Conservation (phyloP, 169 alveolate species). For the Eimeria necatrix region DNA sequence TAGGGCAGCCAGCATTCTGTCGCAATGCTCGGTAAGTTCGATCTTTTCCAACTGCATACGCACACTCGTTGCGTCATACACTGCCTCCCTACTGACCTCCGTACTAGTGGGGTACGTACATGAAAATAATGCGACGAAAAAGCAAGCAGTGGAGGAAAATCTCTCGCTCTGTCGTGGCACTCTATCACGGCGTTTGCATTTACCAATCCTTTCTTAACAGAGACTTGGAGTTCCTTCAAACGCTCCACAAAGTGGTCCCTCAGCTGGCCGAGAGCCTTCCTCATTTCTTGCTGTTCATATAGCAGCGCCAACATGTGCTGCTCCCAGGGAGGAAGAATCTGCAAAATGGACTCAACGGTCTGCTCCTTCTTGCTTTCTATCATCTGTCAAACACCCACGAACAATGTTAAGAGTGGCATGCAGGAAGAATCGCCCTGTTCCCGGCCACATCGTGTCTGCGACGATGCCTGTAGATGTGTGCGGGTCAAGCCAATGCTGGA, state of each 20-base stretch:
- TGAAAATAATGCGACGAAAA: not conserved
- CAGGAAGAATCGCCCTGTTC: too few species aligned
- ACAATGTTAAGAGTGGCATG: not conserved
- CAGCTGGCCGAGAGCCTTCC: constrained; percentile 85
- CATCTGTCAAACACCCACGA: constrained; percentile 76
- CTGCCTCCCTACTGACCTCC: not conserved
- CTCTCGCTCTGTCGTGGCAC: too few species aligned
- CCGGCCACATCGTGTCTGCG: not conserved
- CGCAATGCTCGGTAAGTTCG: constrained; percentile 87
- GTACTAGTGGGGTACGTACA: not conserved
- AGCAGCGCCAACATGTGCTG: constrained; percentile 88
- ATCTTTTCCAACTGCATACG: constrained; percentile 84
- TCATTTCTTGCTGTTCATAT: constrained; percentile 89
- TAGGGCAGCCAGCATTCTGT: constrained; percentile 85
- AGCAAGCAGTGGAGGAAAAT: not conserved
- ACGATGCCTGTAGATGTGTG: not conserved
- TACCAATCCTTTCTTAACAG: constrained; percentile 85
- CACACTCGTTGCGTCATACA: not conserved
- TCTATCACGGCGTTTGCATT: not conserved
- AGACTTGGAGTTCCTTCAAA: constrained; percentile 83
- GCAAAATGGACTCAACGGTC: constrained; percentile 84
- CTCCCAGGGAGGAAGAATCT: constrained; percentile 88
- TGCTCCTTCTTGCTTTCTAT: constrained; percentile 83
- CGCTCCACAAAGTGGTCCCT: constrained; percentile 84
- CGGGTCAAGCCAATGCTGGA: not conserved